Conservation (phyloP, 306 rosid genomes). For the Sesbania bispinosa region DNA sequence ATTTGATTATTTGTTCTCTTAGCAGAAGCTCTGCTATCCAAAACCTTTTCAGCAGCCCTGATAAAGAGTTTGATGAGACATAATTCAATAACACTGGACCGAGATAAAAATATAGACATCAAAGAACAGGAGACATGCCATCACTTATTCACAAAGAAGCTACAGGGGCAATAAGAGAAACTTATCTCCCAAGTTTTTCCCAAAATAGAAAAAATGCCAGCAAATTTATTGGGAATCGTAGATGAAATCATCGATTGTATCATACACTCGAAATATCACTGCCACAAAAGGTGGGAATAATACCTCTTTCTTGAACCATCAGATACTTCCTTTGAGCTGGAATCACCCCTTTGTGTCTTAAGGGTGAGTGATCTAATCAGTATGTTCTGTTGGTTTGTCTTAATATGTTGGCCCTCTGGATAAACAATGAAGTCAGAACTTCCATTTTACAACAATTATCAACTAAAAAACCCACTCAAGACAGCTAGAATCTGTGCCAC, state of each 20-base stretch:
- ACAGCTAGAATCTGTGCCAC: background rate
- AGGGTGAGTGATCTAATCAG: slow-evolving; percentile 86
- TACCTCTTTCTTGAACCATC: slow-evolving; percentile 89
- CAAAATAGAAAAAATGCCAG: background rate
- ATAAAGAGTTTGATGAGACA: slow-evolving; percentile 16
- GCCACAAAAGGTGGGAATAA: slow-evolving; percentile 9
- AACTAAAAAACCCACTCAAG: background rate
- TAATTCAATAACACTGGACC: slow-evolving; percentile 15
- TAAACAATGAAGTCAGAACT: slow-evolving; percentile 27
- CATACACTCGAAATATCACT: slow-evolving; percentile 11
- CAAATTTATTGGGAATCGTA: background rate
- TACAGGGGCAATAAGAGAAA: background rate
- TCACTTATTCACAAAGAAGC: background rate
- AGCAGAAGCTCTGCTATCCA: slow-evolving; percentile 57
- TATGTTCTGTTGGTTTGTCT: slow-evolving; percentile 90
- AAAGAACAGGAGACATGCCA: background rate
- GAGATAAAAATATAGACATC: slow-evolving; percentile 17
- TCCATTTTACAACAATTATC: slow-evolving; percentile 14
- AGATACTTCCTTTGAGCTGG: slow-evolving; percentile 59
- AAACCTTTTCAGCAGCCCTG: slow-evolving; percentile 69
- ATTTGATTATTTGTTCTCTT: slow-evolving; percentile 58
- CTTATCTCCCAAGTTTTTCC: background rate
- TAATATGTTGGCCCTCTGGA: slow-evolving; percentile 78
- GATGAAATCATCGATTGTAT: background rate
- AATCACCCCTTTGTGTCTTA: slow-evolving; percentile 60